Conservation (phyloP, 2,329 filamentous ascomycete species). For the Harringtonia aguacate region DNA sequence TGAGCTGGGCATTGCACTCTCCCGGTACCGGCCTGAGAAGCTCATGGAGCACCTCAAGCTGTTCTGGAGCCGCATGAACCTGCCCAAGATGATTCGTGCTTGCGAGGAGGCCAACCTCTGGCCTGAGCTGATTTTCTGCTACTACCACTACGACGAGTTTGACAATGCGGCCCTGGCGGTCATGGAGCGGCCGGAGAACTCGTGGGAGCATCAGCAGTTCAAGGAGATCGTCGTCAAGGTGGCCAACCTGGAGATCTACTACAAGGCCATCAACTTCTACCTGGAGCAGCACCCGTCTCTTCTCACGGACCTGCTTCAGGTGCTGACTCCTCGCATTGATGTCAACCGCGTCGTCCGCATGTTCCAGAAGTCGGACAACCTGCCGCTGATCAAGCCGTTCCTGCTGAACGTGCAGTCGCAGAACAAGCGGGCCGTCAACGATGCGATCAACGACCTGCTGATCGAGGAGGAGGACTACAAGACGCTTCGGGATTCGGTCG, state of each 20-base stretch:
- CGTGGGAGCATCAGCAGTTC: slow-evolving; percentile 99
- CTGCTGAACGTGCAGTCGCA: slow-evolving; percentile 89
- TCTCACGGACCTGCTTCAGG: slow-evolving; percentile 89
- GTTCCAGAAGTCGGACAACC: slow-evolving; percentile 97
- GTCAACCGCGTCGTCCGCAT: slow-evolving; percentile 99
- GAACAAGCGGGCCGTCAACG: slow-evolving; percentile 97
- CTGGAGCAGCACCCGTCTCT: slow-evolving; percentile 93
- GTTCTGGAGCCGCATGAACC: slow-evolving; percentile 97
- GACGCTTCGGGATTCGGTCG: slow-evolving; percentile 91
- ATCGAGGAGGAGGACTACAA: slow-evolving; percentile 99
- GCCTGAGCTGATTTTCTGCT: slow-evolving; percentile 96
- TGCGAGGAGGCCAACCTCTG: slow-evolving; percentile 92
- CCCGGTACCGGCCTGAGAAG: slow-evolving; percentile 89
- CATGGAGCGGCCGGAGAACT: slow-evolving; percentile 94
- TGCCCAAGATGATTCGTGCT: slow-evolving; percentile 89
- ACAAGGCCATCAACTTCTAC: slow-evolving; percentile 93
- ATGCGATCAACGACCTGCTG: slow-evolving; percentile 92
- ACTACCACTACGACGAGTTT: slow-evolving; percentile 96
- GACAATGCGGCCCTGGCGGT: slow-evolving; percentile 95
- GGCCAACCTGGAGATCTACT: slow-evolving; percentile 97
- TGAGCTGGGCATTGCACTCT: slow-evolving; percentile 78
- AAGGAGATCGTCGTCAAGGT: slow-evolving; percentile 98
- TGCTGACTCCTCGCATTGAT: slow-evolving; percentile 84
- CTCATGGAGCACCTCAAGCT: slow-evolving; percentile 98
- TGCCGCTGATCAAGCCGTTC: slow-evolving; percentile 98